Conservation (phyloP, 352 stramenopile genomes). For the Pythium volutum region DNA sequence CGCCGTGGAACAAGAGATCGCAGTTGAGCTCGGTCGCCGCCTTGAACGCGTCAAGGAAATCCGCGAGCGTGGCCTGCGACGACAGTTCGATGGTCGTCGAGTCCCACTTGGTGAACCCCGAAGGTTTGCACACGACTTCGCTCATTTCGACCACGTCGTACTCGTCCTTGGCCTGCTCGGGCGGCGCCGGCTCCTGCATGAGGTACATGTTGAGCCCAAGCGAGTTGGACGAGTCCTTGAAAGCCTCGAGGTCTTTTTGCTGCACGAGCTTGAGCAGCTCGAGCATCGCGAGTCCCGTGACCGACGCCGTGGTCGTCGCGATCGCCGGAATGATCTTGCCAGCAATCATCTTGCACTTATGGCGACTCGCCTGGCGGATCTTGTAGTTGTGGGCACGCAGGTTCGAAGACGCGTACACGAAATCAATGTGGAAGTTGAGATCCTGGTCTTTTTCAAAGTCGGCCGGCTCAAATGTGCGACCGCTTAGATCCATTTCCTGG, state of each 20-base stretch:
- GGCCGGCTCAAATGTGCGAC: conserved; percentile 66
- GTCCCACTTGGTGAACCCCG: conserved; percentile 93
- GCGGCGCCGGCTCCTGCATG: conserved; percentile 84
- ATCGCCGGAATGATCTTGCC: conserved; percentile 99
- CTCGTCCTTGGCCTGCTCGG: conserved; percentile 88
- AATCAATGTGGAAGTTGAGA: conserved; percentile 95
- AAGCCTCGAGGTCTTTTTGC: conserved; percentile 84
- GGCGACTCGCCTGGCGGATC: conserved; percentile 74
- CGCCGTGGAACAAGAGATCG: conserved; percentile 75
- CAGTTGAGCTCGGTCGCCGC: conserved; percentile 72
- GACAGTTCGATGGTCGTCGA: conserved; percentile 74
- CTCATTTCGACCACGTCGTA: conserved; percentile 90
- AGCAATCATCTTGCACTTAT: conserved; percentile 98
- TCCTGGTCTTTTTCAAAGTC: conserved; percentile 99
- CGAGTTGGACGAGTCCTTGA: conserved; percentile 92
- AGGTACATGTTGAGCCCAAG: conserved; percentile 92
- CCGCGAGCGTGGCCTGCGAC: conserved; percentile 57
- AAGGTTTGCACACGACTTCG: conserved; percentile 82
- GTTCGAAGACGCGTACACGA: conserved; percentile 98
- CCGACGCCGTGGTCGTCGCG: conserved; percentile 99
- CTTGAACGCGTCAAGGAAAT: conserved; percentile 70
- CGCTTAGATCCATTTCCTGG: conserved; percentile 48
- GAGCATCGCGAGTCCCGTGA: conserved; percentile 95
- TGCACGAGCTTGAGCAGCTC: conserved; percentile 89
- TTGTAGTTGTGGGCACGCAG: conserved; percentile 91